Evolutionary conservation across 75 land plant species (phyloP).

Genomic region (Larix kaempferi): DNA sequence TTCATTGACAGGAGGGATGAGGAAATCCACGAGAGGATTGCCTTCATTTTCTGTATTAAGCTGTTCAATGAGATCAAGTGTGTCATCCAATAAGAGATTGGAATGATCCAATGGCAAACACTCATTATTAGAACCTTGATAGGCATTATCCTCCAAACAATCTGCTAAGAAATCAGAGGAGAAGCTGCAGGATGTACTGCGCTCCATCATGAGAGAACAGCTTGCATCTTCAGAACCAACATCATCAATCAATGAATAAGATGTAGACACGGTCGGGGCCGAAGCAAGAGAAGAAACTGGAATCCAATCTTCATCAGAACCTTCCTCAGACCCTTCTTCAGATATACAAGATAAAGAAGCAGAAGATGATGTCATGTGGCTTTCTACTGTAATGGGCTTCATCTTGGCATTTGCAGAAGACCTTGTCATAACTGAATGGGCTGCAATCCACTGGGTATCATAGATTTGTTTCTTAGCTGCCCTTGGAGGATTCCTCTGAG

Average conservation of each 20-base stretch:
- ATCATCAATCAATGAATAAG: slow-evolving; percentile 11
- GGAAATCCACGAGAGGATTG: background rate
- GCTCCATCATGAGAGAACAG: background rate
- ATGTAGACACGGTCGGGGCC: background rate
- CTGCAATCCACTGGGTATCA: background rate
- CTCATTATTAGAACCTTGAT: background rate
- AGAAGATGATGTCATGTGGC: slow-evolving; percentile 3
- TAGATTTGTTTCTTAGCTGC: background rate
- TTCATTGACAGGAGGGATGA: background rate
- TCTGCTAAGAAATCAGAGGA: slow-evolving; percentile 9
- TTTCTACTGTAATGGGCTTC: background rate
- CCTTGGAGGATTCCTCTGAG: background rate
- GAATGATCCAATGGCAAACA: background rate
- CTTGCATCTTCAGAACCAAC: slow-evolving; percentile 8
- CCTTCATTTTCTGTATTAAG: background rate
- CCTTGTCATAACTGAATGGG: slow-evolving; percentile 6
- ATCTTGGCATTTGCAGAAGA: slow-evolving; percentile 3
- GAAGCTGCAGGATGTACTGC: slow-evolving; percentile 3
- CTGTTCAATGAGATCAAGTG: background rate
- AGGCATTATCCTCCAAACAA: background rate
- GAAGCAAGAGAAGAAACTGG: background rate
- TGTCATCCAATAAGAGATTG: background rate
- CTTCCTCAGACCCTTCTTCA: slow-evolving; percentile 8
- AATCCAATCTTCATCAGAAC: background rate
- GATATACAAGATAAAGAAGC: slow-evolving; percentile 13